A percentile compares a stretch with the other conserved stretches of the same genome.
phyloP scores from a whole-genome alignment of 495 filamentous ascomycete genomes.

The Podospora bellae-mahoneyi region DNA sequence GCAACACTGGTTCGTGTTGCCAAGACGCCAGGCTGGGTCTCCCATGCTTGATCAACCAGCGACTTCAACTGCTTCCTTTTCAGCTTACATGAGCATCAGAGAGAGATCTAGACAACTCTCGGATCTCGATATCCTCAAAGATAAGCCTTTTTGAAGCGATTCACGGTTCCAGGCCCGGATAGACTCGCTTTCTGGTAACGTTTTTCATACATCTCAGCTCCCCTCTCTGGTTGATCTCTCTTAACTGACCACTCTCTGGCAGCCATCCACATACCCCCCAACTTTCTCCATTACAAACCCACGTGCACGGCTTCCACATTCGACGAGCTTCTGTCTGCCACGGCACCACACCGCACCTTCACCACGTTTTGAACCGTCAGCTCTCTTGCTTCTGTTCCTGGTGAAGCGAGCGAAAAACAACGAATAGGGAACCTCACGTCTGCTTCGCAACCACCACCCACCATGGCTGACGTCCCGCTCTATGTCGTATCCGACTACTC shows the following conservation, averaged over 20 bases:
- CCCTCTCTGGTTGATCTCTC: not conserved
- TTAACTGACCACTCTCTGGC: not conserved
- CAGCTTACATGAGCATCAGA: slow-evolving; percentile 1
- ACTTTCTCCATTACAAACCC: not conserved
- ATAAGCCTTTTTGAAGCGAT: not conserved
- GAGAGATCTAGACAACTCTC: not conserved
- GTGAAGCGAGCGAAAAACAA: not conserved
- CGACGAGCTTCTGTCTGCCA: slow-evolving; percentile 1
- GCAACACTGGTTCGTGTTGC: not conserved
- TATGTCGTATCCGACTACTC: slow-evolving; percentile 74
- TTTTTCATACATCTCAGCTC: slow-evolving; percentile 2
- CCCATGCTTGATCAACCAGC: not conserved
- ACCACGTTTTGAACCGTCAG: not conserved
- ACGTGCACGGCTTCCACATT: slow-evolving; percentile 4
- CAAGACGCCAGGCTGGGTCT: not conserved
- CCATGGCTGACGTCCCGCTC: slow-evolving; percentile 77
- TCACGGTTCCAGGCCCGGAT: slow-evolving; percentile 3
- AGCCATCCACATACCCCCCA: not conserved
- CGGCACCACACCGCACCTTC: not conserved
- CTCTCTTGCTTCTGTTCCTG: not conserved
- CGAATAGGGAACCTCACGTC: not conserved
- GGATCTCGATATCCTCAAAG: not conserved
- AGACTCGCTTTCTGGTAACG: not conserved
- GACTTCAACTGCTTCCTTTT: slow-evolving; percentile 5
- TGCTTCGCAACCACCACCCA: not conserved